Conservation (phyloP, 2,329 filamentous ascomycete genomes). For the Cladophialophora exuberans region DNA sequence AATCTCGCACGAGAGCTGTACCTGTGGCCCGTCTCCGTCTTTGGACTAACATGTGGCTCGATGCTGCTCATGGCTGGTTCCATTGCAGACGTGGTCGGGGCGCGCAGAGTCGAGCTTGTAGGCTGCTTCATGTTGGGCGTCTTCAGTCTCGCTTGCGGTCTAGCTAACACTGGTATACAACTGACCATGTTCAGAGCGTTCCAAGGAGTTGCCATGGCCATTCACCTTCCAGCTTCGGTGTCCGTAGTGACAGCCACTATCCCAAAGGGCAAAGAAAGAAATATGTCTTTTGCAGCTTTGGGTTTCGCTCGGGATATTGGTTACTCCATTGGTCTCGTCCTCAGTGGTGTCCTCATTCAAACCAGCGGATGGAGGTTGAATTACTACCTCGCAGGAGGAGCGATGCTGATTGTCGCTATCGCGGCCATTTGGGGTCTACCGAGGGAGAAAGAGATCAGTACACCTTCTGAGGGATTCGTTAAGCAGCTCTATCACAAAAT, state of each 20-base stretch:
- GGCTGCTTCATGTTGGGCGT: conserved; percentile 50
- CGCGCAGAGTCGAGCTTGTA: conserved; percentile 49
- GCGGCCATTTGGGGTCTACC: conserved; percentile 41
- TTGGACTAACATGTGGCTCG: conserved; percentile 51
- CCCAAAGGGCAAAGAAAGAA: conserved; percentile 51
- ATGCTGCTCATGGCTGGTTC: conserved; percentile 55
- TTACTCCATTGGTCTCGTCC: conserved; percentile 54
- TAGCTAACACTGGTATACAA: conserved; percentile 45
- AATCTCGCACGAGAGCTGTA: conserved; percentile 32
- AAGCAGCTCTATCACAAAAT: conserved; percentile 52
- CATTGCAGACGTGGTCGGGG: conserved; percentile 55
- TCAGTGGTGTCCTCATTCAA: conserved; percentile 54
- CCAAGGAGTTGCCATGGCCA: conserved; percentile 50
- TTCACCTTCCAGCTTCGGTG: conserved; percentile 55
- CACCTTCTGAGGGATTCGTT: too few species aligned
- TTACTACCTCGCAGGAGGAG: conserved; percentile 52
- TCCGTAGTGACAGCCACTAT: conserved; percentile 54
- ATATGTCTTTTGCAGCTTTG: conserved; percentile 56
- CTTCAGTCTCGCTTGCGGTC: conserved; percentile 51
- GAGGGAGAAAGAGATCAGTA: too few species aligned
- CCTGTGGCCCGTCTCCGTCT: conserved; percentile 40
- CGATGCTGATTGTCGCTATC: conserved; percentile 44
- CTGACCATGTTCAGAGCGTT: conserved; percentile 53
- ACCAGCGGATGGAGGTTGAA: conserved; percentile 57
- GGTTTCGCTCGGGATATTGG: conserved; percentile 57